Conservation (phyloP, 2,329 filamentous ascomycete species). For the Cordyceps pruinosa region DNA sequence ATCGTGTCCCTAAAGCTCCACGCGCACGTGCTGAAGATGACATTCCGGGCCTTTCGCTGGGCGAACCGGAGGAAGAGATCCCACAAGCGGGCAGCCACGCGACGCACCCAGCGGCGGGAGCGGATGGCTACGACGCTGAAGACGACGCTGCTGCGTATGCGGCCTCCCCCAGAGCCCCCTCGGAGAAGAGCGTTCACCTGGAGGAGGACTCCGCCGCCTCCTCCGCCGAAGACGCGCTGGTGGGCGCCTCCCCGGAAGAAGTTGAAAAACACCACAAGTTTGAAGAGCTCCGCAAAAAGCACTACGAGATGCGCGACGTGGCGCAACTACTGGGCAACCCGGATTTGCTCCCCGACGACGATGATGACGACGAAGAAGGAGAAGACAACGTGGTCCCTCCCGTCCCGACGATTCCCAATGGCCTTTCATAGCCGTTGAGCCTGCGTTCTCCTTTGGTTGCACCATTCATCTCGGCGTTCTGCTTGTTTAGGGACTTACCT, state of each 20-base stretch:
- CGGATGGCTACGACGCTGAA: not conserved
- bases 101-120: not conserved
- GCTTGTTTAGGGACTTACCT: not conserved
- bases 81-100: slow-evolving; percentile 33
- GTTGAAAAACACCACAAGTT: slow-evolving; percentile 87
- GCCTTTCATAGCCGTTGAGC: slow-evolving; percentile 21
- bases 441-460: not conserved
- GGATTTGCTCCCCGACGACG: slow-evolving; percentile 57
- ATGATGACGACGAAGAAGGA: slow-evolving; percentile 45
- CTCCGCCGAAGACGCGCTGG: slow-evolving; percentile 48
- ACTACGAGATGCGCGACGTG: slow-evolving; percentile 98
- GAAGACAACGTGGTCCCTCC: slow-evolving; percentile 31
- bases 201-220: slow-evolving; percentile 54
- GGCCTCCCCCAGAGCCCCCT: slow-evolving; percentile 30
- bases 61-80: slow-evolving; percentile 77
- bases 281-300: slow-evolving; percentile 85
- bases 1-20: slow-evolving; percentile 24
- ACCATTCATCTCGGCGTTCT: slow-evolving; percentile 4
- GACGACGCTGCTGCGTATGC: slow-evolving; percentile 16
- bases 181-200: slow-evolving; percentile 72
- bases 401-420: slow-evolving; percentile 40
- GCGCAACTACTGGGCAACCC: slow-evolving; percentile 78
- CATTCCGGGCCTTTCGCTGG: slow-evolving; percentile 85
- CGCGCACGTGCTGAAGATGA: slow-evolving; percentile 55
- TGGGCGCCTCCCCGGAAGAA: slow-evolving; percentile 61